Base-by-base conservation (phyloP, 768 basidiomycete genomes). In the Collybia sp. region DNA sequence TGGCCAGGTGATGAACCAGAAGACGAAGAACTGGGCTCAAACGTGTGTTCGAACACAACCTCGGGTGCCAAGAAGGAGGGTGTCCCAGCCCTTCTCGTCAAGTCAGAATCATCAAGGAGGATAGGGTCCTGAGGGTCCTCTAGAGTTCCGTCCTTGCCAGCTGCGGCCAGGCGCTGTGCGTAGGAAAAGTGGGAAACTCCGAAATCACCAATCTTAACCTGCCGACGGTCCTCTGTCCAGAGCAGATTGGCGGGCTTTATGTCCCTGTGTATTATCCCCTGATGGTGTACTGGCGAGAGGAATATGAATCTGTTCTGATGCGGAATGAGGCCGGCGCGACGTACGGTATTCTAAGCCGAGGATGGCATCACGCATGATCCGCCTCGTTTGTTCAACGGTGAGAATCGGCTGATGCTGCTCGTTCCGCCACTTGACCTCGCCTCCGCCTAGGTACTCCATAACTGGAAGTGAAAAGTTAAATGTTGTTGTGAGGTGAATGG, bases 191-290 rank as follows among this genome's bases (percentile, higher is more conserved):
- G 92, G 12, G 95, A 94, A 43, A 96, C 93, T 43, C 96, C 96
- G 65, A 99, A 98, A 67, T 99, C 96, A 19, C 87, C 92, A 50
- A 99, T 98, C 68, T 99, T 99, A 67, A 98, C 94, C 47, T 79
- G 80, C 48, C 80, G 79, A 44, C 89, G 83, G 68, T 95, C 88
- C 19, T 77, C 75, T 2, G 88, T 87, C 83, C 90, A 93, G 20
- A 99, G 77, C 17, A 99, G 82, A 65, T 99, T 99, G 39, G 93
- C 91, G 19, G 96, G 96, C 62, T 99, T 99, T 71, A 99, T 98
- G 68, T 99, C 96, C 47, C 96, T 90, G 67, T 99, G 96, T 42
- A 99, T 97, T 64, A 99, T 98, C 17, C 95, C 96, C 60, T 98
- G 93, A 58, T 87, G 81, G 61, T 99, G 96, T 1, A 99, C 95